phyloP scores from a whole-genome alignment of 1,139 yeast species.

The Suhomyces bolitotheri region DNA sequence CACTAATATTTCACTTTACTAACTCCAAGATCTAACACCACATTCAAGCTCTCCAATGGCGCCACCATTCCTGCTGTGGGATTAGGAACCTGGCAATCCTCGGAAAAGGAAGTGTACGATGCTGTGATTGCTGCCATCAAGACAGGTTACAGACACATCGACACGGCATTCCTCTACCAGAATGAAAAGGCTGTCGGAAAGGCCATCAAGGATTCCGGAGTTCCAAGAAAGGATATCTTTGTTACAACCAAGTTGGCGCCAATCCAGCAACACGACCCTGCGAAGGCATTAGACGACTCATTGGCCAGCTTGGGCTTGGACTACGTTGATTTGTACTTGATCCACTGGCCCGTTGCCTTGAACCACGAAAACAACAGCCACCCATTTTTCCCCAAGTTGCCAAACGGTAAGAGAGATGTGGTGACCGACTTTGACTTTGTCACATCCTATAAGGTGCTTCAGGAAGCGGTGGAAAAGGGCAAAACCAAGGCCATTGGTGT shows the following conservation, averaged over 20 bases:
- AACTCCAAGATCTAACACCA: conserved; percentile 8
- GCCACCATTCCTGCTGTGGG: conserved; percentile 55
- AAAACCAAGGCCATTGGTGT: conserved; percentile 24
- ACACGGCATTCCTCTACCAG: conserved; percentile 67
- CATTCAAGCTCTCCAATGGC: conserved; percentile 23
- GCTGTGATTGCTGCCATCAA: conserved; percentile 46
- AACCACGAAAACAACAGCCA: conserved; percentile 12
- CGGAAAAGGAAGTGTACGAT: conserved; percentile 56
- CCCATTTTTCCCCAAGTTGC: conserved; percentile 29
- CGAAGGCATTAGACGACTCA: conserved; percentile 58
- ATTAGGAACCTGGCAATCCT: conserved; percentile 55
- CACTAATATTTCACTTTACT: too few species aligned
- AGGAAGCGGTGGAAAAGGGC: conserved; percentile 13
- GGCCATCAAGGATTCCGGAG: conserved; percentile 62
- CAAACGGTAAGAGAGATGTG: conserved; percentile 8
- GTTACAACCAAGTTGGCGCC: conserved; percentile 83
- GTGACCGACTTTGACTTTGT: conserved; percentile 20
- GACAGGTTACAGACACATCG: conserved; percentile 76
- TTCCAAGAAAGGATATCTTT: conserved; percentile 70
- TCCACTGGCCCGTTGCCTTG: conserved; percentile 81
- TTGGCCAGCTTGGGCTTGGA: conserved; percentile 69
- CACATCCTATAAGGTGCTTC: conserved; percentile 18
- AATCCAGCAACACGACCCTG: conserved; percentile 61
- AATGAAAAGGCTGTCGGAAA: conserved; percentile 70
- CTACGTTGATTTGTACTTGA: conserved; percentile 77